Evolutionary conservation across 495 filamentous ascomycete genomes (phyloP).

Genomic region (Penicillium manginii): DNA sequence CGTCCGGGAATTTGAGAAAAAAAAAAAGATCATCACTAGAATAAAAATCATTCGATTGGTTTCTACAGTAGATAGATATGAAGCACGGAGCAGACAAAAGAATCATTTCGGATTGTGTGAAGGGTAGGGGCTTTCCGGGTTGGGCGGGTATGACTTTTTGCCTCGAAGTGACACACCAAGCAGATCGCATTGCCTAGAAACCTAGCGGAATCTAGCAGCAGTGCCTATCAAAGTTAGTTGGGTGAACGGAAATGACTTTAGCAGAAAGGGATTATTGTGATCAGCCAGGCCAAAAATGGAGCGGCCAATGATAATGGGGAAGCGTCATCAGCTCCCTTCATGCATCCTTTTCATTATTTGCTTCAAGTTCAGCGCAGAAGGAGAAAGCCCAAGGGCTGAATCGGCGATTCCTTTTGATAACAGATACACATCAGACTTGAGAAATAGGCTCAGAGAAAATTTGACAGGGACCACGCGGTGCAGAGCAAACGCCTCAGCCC

Average conservation of each 20-base stretch:
- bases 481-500: slow-evolving; percentile 3
- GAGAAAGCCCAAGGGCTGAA: no score
- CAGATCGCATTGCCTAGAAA: background rate
- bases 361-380: background rate
- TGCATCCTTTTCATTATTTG: no score
- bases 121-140: background rate
- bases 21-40: no score
- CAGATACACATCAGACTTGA: background rate
- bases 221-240: background rate
- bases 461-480: background rate
- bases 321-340: no score
- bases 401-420: no score
- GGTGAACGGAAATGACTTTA: slow-evolving; percentile 7
- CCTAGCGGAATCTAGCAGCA: background rate
- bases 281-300: background rate
- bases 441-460: background rate
- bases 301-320: background rate
- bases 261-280: background rate
- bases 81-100: no score
- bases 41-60: no score
- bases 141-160: background rate
- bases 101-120: background rate
- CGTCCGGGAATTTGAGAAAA: no score
- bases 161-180: background rate
- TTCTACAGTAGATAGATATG: no score